Evolutionary conservation across 164 flowering plant species (phyloP).

Genomic region (Amborella trichopoda): DNA sequence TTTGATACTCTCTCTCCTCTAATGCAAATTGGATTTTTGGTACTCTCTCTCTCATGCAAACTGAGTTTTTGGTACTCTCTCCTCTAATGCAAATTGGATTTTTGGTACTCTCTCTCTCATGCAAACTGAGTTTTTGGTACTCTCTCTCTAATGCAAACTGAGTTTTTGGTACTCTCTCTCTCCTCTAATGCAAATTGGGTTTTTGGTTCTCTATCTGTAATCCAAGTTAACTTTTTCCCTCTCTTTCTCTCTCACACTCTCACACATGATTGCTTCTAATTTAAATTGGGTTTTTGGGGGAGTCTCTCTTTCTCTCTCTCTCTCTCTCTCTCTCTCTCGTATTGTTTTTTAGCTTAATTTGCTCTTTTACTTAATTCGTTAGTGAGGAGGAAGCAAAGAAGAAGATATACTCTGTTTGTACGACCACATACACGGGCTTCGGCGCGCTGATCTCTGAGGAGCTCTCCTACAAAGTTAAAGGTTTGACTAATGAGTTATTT

Average conservation of each 20-base stretch:
- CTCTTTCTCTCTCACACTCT: too few relatives aligned
- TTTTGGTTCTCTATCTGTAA: not conserved
- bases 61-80: too few relatives aligned
- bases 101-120: too few relatives aligned
- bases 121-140: too few relatives aligned
- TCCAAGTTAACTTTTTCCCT: not conserved
- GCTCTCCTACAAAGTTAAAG: constrained; percentile 85
- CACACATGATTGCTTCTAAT: too few relatives aligned
- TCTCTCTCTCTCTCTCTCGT: not conserved
- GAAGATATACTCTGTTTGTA: constrained; percentile 90
- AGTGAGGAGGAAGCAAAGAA: constrained; percentile 97
- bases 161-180: not conserved
- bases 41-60: too few relatives aligned
- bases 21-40: too few relatives aligned
- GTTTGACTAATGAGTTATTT: constrained; percentile 19
- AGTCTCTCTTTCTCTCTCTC: too few relatives aligned
- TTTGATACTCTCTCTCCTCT: too few relatives aligned
- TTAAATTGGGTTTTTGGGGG: too few relatives aligned
- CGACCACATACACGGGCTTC: constrained; percentile 82
- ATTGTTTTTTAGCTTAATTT: constrained; percentile 2
- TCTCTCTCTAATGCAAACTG: not conserved
- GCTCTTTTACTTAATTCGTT: constrained; percentile 1
- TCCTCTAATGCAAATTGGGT: not conserved
- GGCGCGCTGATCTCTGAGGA: constrained; percentile 91
- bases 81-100: too few relatives aligned